Base-by-base conservation (phyloP, 495 filamentous ascomycete species). In the Massariosphaeria phaeospora region DNA sequence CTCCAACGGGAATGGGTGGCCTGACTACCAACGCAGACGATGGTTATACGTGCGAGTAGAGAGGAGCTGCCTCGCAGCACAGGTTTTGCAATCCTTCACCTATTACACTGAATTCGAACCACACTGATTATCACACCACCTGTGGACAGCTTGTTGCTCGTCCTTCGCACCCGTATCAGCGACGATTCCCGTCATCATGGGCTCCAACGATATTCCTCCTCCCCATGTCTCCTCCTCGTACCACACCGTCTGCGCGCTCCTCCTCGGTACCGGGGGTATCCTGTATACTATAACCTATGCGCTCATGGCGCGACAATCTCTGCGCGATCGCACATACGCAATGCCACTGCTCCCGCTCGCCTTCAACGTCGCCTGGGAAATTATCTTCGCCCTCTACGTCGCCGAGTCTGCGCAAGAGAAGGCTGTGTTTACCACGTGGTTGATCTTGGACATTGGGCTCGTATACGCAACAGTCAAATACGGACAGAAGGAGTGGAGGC, bases 281-380 rank as follows among this genome's bases (percentile, higher is more conserved):
- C 60, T 72, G 39, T 76, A 73, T 71, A 68, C 69, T 35, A 38
- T 69, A 20, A 64, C 67, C 23, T 76, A 76, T 58, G 54, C 76
- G 25, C 66, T 77, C 33, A 69, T 69, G 55, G 62, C 61, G 48
- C 65, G 59, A n/a, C 66, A 69, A 36, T 67, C 71, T 6, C 38
- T 73, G 13, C 59, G 48, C 21, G 67, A 68, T 39, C 66, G 65
- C n/a, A 66, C 74, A 9, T 74, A 76, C 60, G 63, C 72, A 53
- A 75, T 76, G 74, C 73, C 73, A 1, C 53, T 76, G 11, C 51
- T 74, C 40, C 65, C 70, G 0, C 67, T 75, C 15, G 66, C 69
- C 48, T 57, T 68, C 55, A 75, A 76, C 52, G 57, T 77, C 13
- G 67, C 65, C 13, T 76, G 75, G 73, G 73, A 76, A 62, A 48